These are phyloP conservation scores for Colletotrichum sp. DNA, from an alignment of 2,329 filamentous ascomycete species.

Conservation along the genomic window DNA sequence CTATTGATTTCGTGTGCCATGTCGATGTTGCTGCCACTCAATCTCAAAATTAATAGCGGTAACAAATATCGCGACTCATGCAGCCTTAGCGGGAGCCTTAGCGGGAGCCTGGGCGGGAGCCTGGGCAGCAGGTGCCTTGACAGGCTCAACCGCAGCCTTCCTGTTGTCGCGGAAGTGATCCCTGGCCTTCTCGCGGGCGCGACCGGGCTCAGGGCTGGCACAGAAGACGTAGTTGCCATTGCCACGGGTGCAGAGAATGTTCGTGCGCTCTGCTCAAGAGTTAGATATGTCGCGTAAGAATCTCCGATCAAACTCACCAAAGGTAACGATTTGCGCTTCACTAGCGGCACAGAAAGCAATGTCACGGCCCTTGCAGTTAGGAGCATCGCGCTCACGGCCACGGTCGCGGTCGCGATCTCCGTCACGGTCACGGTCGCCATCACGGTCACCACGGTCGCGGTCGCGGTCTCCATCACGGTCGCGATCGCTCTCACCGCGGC, in stretches of 20 bases:
- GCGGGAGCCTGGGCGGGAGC: background rate
- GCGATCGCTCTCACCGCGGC: background rate
- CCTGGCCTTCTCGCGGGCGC: conserved; percentile 8
- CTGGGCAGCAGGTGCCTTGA: background rate
- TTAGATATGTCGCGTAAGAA: background rate
- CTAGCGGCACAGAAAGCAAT: conserved; percentile 9
- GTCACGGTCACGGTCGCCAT: background rate
- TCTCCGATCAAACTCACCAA: background rate
- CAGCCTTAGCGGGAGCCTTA: background rate
- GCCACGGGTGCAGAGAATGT: background rate
- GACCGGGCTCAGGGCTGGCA: conserved; percentile 1
- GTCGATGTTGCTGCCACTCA: background rate
- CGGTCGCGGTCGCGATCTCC: background rate
- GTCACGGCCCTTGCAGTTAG: conserved; percentile 7
- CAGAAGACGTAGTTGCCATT: conserved; percentile 14
- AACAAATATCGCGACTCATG: background rate
- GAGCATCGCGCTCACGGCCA: background rate
- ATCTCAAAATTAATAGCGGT: background rate
- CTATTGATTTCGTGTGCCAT: background rate
- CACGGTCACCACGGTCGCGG: background rate
- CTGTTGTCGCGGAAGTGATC: conserved; percentile 6
- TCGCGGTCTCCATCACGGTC: background rate
- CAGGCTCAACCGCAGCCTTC: background rate
- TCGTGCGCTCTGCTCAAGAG: background rate
- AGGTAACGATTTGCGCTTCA: conserved; percentile 6